Percentiles rank a stretch among this genome's conserved stretches.
Evolutionary conservation across 345 rosid species (phyloP).

Genomic region (Hevea brasiliensis): DNA sequence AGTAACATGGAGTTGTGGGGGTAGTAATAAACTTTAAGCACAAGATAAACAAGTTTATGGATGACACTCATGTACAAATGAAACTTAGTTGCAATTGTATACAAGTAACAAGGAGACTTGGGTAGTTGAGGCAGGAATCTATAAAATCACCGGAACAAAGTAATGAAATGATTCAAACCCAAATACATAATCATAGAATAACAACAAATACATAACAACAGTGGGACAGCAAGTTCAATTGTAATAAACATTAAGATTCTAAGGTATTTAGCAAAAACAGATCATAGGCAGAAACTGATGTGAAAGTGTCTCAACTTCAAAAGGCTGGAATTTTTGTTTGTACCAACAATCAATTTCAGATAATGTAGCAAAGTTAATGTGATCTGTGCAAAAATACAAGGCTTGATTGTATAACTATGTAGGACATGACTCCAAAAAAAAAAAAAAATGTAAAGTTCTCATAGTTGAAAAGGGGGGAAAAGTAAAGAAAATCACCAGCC

Average conservation of each 20-base stretch:
- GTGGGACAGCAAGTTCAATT: no score
- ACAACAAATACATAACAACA: neutral
- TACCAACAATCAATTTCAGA: conserved; percentile 1
- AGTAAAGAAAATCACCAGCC: conserved; percentile 47
- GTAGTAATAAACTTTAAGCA: no score
- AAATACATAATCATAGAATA: neutral
- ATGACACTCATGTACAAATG: no score
- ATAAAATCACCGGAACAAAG: neutral
- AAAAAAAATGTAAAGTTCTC: no score
- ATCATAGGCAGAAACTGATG: neutral
- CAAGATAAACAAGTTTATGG: neutral
- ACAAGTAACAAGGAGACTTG: neutral
- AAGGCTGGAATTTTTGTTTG: neutral
- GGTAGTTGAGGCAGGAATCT: neutral
- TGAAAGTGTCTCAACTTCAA: neutral
- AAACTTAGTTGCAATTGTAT: neutral
- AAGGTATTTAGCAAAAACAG: neutral
- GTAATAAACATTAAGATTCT: neutral
- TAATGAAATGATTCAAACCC: neutral
- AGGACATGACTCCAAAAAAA: neutral
- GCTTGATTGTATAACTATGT: neutral
- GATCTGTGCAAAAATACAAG: neutral
- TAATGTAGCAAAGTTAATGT: neutral
- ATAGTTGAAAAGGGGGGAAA: neutral
- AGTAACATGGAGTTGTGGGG: no score